phyloP scores from a whole-genome alignment of 768 basidiomycete genomes.

The Xerocomus spinulosus region DNA sequence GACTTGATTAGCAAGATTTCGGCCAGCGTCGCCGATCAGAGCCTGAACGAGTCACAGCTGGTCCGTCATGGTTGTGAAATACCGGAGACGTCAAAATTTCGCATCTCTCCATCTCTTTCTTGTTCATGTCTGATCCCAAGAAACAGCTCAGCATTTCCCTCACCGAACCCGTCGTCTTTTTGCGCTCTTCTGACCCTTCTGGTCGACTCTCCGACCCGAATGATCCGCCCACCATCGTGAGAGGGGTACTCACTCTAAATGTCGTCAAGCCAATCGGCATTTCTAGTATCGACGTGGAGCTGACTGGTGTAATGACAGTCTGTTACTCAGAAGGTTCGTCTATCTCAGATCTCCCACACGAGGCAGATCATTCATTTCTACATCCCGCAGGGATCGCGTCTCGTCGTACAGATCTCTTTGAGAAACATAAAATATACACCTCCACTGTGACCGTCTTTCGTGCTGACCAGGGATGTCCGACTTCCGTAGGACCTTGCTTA shows the following conservation, averaged over 20 bases:
- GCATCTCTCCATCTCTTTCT: background rate
- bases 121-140: slow-evolving; percentile 26
- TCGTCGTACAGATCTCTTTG: slow-evolving; percentile 66
- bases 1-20: background rate
- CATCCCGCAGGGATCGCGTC: slow-evolving; percentile 51
- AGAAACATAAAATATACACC: slow-evolving; percentile 70
- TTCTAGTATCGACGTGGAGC: slow-evolving; percentile 76
- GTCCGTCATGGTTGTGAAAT: background rate
- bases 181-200: slow-evolving; percentile 51
- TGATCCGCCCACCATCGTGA: slow-evolving; percentile 57
- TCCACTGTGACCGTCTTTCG: slow-evolving; percentile 72
- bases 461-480: slow-evolving; percentile 40
- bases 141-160: slow-evolving; percentile 54
- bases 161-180: slow-evolving; percentile 72
- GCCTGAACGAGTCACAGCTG: background rate
- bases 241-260: slow-evolving; percentile 61
- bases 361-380: background rate
- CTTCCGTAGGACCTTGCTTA: slow-evolving; percentile 23
- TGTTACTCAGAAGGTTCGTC: slow-evolving; percentile 83
- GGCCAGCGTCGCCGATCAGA: background rate
- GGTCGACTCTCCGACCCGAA: slow-evolving; percentile 32
- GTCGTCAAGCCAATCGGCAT: slow-evolving; percentile 79
- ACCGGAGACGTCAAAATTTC: background rate
- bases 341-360: slow-evolving; percentile 4
- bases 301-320: slow-evolving; percentile 63